phyloP scores from a whole-genome alignment of 2,329 filamentous ascomycete genomes.

The Aspergillus pseudonomiae region DNA sequence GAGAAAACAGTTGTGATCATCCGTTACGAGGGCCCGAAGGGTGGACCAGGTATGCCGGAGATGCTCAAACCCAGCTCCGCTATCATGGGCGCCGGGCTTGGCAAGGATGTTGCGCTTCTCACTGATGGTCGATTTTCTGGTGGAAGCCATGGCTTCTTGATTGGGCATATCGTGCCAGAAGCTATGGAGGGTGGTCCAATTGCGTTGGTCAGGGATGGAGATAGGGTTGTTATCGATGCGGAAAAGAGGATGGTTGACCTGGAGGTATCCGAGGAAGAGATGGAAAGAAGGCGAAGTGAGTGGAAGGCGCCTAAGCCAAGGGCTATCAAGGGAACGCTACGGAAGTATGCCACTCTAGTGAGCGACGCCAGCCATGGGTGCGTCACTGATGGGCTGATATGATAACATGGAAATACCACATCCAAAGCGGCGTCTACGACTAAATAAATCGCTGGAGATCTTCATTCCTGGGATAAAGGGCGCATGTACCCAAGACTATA shows the following conservation, averaged over 20 bases:
- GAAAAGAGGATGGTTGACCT: conserved; percentile 14
- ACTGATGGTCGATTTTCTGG: conserved; percentile 47
- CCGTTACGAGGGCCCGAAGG: conserved; percentile 54
- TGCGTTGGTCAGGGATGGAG: conserved; percentile 12
- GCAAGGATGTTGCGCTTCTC: conserved; percentile 29
- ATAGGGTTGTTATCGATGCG: conserved; percentile 16
- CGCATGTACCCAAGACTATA: too few relatives aligned
- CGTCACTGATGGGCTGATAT: conserved; percentile 11
- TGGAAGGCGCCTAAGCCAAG: conserved; percentile 9
- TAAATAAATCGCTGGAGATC: too few relatives aligned
- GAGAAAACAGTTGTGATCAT: conserved; percentile 78
- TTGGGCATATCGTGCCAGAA: conserved; percentile 30
- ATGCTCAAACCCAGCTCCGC: conserved; percentile 72
- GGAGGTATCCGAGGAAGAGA: not conserved
- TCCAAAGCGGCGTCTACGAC: fast-evolving
- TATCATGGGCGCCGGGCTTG: conserved; percentile 74
- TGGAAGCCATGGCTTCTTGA: conserved; percentile 50
- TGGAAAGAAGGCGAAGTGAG: conserved; percentile 9
- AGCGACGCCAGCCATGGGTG: conserved; percentile 17
- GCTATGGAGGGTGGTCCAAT: conserved; percentile 17
- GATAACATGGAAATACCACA: too few relatives aligned
- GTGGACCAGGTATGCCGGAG: conserved; percentile 70
- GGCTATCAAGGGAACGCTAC: conserved; percentile 12
- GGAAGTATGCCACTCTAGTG: conserved; percentile 15
- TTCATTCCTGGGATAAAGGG: too few relatives aligned